Evolutionary conservation across 805 yeast genomes (phyloP), one percentile per base, ranked within the genome.

Genomic region (Sugiyamaella qingdaonensis): DNA sequence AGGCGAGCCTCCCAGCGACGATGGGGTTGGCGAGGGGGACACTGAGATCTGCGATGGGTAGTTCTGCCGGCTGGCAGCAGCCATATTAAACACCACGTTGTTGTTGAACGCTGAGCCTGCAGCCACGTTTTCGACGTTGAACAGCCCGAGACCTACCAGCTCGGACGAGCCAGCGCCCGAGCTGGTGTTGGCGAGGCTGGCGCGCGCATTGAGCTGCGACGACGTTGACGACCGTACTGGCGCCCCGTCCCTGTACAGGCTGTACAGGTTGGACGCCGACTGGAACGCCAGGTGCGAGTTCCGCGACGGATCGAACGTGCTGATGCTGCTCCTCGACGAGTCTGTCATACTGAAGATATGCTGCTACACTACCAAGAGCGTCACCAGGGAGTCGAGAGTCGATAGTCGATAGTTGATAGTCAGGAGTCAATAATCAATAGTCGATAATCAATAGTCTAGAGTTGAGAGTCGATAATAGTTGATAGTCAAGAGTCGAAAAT

Each of bases 271-370:
- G 33, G 48, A 45, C 24, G 18, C 36, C 11, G 48, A 45, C 21
- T 45, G 36, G 24, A 29, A 32, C 10, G 48, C 48, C 48, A 45
- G 19, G n/a, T 45, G 48, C 27, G 48, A 45, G 29, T n/a, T 19
- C 24, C 48, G 21, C 14, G 24, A n/a, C 14, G 48, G 37, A 19
- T 45, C 48, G 33, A 29, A 45, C 24, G 48, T 45, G 39, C 37
- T 32, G 18, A 45, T 31, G 13, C 48, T 45, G 27, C 37, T 31
- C 19, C 34, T 27, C 19, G 48, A 45, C 27, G 48, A 45, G 43
- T 39, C 43, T 19, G 43, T 39, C 43, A 39, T 39, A 9, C 7
- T 4, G 29, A 24, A 24, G 29, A 24, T 24, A 3, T 4, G 29
- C 29, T 24, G 29, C 7, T 24, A 24, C 29, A 24, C 7, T 24